Percentiles rank a stretch among this genome's conserved stretches.
phyloP scores from a whole-genome alignment of 805 yeast genomes.

The Yarrowia bubula region DNA sequence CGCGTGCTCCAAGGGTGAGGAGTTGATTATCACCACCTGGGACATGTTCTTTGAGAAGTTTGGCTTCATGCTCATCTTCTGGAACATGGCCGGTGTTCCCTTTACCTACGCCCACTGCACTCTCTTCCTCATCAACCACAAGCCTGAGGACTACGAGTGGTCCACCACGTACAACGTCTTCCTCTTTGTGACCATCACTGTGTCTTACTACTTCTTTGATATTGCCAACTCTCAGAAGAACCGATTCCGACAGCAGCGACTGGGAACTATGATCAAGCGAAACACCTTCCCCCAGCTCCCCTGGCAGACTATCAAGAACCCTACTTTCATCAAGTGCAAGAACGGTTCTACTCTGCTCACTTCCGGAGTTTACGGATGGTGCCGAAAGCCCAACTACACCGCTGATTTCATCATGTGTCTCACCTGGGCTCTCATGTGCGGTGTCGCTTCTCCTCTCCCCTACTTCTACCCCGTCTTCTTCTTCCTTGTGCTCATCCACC shows the following conservation, averaged over 20 bases:
- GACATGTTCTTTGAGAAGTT: constrained; percentile 99
- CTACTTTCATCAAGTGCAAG: constrained; percentile 78
- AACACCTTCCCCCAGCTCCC: constrained; percentile 94
- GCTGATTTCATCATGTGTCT: constrained; percentile 87
- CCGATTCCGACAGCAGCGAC: constrained; percentile 69
- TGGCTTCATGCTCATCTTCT: constrained; percentile 97
- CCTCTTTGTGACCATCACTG: constrained; percentile 55
- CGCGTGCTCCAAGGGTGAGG: constrained; percentile 98
- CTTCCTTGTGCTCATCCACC: constrained; percentile 80
- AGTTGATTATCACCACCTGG: constrained; percentile 96
- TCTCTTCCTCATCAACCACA: constrained; percentile 74
- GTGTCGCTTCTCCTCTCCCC: constrained; percentile 82
- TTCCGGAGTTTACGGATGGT: constrained; percentile 93
- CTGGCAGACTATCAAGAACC: constrained; percentile 74
- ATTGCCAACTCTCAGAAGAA: constrained; percentile 95
- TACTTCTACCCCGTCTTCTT: constrained; percentile 96
- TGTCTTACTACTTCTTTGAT: constrained; percentile 89
- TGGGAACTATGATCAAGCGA: constrained; percentile 75
- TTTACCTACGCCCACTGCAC: constrained; percentile 96
- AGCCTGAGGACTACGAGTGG: constrained; percentile 81
- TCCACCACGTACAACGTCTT: constrained; percentile 57
- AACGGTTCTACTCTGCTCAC: constrained; percentile 81
- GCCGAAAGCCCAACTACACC: constrained; percentile 92
- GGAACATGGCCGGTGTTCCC: constrained; percentile 99
- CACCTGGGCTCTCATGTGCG: constrained; percentile 91